Percentiles rank a stretch among this genome's conserved stretches.
These are phyloP conservation scores for Selaginella tamariscina DNA, from an alignment of 75 land plant species.

Conservation along the genomic window DNA sequence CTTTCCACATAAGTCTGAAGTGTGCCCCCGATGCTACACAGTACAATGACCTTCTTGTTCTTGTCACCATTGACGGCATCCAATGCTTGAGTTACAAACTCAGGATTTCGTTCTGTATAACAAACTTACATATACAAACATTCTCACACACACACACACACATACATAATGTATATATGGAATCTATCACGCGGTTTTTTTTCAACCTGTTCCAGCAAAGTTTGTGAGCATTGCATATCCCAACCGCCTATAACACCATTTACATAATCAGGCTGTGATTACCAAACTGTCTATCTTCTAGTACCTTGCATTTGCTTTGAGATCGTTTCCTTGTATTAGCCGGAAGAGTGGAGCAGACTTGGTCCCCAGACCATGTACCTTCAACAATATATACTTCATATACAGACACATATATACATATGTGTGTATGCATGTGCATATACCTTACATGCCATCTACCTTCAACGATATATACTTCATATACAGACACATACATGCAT, in stretches of 20 bases:
- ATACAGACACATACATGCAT: too few species aligned
- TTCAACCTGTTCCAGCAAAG: constrained; percentile 31
- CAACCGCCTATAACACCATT: constrained; percentile 16
- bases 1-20: constrained; percentile 31
- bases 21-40: constrained; percentile 34
- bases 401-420: background rate
- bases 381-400: background rate
- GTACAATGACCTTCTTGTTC: constrained; percentile 25
- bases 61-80: constrained; percentile 31
- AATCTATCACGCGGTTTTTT: background rate
- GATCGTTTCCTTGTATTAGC: constrained; percentile 24
- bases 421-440: too few species aligned
- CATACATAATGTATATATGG: background rate
- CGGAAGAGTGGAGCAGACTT: constrained; percentile 27
- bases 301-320: constrained; percentile 23
- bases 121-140: background rate
- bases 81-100: constrained; percentile 20
- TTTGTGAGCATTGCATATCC: constrained; percentile 34
- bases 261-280: too few species aligned
- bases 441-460: too few species aligned
- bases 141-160: too few species aligned
- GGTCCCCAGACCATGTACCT: constrained; percentile 18
- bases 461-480: too few species aligned
- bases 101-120: constrained; percentile 27
- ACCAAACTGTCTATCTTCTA: too few species aligned